A percentile compares a stretch with the other conserved stretches of the same genome.
Conservation (phyloP, 2,329 filamentous ascomycete genomes). For the Metarhizium robertsii region DNA sequence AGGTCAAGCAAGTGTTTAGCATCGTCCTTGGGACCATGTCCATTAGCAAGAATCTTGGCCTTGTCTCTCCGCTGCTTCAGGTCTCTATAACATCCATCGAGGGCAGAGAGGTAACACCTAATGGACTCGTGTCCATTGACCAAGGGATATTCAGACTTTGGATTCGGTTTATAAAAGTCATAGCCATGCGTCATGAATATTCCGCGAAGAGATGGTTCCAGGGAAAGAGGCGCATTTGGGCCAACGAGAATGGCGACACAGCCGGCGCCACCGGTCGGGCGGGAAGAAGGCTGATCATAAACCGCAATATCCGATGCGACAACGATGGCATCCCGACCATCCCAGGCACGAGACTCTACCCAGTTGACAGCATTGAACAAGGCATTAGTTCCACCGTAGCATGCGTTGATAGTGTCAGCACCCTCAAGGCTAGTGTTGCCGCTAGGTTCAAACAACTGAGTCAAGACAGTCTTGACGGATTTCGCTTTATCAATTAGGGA, state of each 20-base stretch:
- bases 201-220: neutral
- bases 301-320: neutral
- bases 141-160: neutral
- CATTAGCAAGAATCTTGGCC: neutral
- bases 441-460: neutral
- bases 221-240: no score
- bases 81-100: neutral
- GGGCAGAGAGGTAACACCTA: neutral
- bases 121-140: constrained; percentile 1
- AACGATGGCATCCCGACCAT: neutral
- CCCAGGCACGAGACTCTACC: constrained; percentile 1
- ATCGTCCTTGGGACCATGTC: neutral
- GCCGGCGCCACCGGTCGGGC: neutral
- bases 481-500: constrained; percentile 1
- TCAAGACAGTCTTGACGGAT: neutral
- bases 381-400: neutral
- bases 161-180: constrained; percentile 1
- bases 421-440: neutral
- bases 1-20: neutral
- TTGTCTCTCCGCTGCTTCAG: neutral
- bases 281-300: neutral
- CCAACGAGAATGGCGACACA: neutral
- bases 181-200: neutral
- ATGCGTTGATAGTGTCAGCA: neutral
- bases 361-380: constrained; percentile 1